These are phyloP conservation scores for Danielia oregonensis DNA, from an alignment of 805 yeast genomes.

Conservation along the genomic window DNA sequence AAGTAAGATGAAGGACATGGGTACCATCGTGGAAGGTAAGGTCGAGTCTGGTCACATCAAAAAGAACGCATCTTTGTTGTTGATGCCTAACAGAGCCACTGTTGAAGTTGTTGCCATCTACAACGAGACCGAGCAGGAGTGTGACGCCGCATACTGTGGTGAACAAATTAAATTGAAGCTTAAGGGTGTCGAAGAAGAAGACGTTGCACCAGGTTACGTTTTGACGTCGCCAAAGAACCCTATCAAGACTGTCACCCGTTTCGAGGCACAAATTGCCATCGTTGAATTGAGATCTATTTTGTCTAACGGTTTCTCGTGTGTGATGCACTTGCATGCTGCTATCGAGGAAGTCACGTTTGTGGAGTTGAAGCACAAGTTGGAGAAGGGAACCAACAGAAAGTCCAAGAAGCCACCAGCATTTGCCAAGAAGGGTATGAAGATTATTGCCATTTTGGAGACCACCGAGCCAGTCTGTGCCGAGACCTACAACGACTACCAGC, in stretches of 20 bases:
- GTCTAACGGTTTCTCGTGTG: constrained; percentile 95
- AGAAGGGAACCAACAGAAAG: constrained; percentile 94
- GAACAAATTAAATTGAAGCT: constrained; percentile 94
- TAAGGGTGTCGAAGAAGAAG: constrained; percentile 97
- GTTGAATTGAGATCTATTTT: constrained; percentile 93
- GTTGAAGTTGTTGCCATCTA: constrained; percentile 86
- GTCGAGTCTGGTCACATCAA: constrained; percentile 92
- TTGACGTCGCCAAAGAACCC: constrained; percentile 84
- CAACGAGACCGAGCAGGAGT: constrained; percentile 95
- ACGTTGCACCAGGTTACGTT: constrained; percentile 86
- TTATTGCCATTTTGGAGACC: constrained; percentile 86
- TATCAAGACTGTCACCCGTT: constrained; percentile 82
- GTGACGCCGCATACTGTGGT: constrained; percentile 86
- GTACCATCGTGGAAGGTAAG: constrained; percentile 97
- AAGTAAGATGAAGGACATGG: constrained; percentile 93
- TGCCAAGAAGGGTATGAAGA: constrained; percentile 98
- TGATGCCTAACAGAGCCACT: constrained; percentile 87
- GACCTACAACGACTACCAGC: constrained; percentile 88
- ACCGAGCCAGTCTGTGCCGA: constrained; percentile 90
- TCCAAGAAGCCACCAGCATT: constrained; percentile 97
- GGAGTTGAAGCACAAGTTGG: constrained; percentile 84
- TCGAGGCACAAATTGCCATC: constrained; percentile 95
- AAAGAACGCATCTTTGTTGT: constrained; percentile 67
- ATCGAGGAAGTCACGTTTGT: constrained; percentile 89
- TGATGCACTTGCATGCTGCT: constrained; percentile 98